Percentiles rank a stretch among this genome's conserved stretches.
phyloP scores from a whole-genome alignment of 495 filamentous ascomycete genomes.

The Arthonia radiata region DNA sequence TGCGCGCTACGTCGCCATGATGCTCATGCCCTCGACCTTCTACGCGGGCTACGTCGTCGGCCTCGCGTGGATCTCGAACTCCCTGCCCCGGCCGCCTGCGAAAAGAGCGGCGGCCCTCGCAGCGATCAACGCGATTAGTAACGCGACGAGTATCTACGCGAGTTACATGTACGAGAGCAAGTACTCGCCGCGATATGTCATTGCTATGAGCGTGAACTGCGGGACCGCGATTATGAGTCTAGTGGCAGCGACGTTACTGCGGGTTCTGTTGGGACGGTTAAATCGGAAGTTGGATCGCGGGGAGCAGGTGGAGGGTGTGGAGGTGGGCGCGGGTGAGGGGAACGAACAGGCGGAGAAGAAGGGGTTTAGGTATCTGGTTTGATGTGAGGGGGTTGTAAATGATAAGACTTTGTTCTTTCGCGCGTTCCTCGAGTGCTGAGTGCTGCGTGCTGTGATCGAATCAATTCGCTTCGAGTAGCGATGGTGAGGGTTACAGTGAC shows the following conservation, averaged over 20 bases:
- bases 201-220: conserved; percentile 56
- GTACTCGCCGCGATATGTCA: conserved; percentile 24
- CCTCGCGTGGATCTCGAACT: conserved; percentile 58
- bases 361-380: conserved; percentile 40
- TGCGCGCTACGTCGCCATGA: conserved; percentile 57
- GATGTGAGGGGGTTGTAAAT: too few relatives aligned
- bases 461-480: too few relatives aligned
- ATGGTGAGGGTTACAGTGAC: too few relatives aligned
- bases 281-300: conserved; percentile 44
- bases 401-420: too few relatives aligned
- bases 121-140: conserved; percentile 60
- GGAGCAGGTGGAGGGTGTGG: conserved; percentile 18
- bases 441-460: too few relatives aligned
- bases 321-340: conserved; percentile 17
- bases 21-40: conserved; percentile 42
- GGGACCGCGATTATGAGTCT: conserved; percentile 41
- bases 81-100: conserved; percentile 55
- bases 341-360: conserved; percentile 28
- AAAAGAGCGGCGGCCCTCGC: conserved; percentile 67
- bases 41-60: conserved; percentile 14
- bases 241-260: conserved; percentile 32
- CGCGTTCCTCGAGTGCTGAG: too few relatives aligned
- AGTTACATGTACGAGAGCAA: conserved; percentile 46
- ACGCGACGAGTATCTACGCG: conserved; percentile 48
- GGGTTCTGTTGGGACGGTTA: conserved; percentile 37